A percentile compares a stretch with the other conserved stretches of the same genome.
Conservation (phyloP, 257 asterid genomes). For the Asclepias syriaca region DNA sequence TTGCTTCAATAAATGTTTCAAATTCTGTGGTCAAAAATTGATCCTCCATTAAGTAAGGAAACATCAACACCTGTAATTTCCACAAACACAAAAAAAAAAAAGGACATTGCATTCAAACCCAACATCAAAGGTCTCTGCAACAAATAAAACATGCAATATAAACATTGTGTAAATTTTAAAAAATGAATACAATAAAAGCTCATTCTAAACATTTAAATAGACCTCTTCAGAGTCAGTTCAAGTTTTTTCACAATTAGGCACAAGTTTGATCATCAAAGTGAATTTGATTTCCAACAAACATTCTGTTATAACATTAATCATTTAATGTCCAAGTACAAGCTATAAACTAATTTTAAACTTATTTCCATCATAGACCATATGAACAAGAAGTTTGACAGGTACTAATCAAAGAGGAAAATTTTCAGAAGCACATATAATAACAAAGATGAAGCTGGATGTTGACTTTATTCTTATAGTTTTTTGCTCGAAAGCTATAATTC, state of each 20-base stretch:
- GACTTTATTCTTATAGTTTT: neutral
- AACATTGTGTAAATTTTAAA: neutral
- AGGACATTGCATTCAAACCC: neutral
- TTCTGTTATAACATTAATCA: neutral
- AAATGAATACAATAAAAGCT: neutral
- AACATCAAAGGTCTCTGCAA: neutral
- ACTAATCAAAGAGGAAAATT: neutral
- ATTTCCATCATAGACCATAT: neutral
- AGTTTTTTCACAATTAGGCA: neutral
- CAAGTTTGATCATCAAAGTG: neutral
- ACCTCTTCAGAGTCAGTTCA: neutral
- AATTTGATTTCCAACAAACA: neutral
- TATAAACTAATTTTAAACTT: neutral
- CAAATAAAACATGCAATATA: neutral
- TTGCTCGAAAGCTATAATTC: neutral
- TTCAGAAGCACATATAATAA: neutral
- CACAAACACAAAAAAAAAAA: neutral
- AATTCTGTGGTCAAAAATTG: conserved; percentile 62
- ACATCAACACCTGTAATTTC: conserved; percentile 66
- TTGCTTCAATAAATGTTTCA: conserved; percentile 75
- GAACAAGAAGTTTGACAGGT: neutral
- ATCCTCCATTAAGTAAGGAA: conserved; percentile 84
- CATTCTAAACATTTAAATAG: neutral
- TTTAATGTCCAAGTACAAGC: neutral
- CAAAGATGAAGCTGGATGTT: neutral